A percentile compares a stretch with the other conserved stretches of the same genome.
phyloP scores from a whole-genome alignment of 2,329 filamentous ascomycete species.

The Ambrosiella xylebori region DNA sequence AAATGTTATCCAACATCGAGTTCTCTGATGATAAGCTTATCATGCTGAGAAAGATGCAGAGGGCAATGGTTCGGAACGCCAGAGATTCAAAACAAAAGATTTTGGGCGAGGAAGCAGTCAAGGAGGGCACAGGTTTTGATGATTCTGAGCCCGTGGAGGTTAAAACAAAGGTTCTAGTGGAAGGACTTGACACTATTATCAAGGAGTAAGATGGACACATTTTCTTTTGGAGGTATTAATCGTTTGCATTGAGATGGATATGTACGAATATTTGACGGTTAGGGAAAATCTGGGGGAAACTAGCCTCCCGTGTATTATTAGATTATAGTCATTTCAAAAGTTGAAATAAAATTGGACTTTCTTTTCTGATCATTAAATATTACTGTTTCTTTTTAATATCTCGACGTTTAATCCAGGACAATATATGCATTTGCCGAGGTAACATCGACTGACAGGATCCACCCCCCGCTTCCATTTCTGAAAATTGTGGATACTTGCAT shows the following conservation, averaged over 20 bases:
- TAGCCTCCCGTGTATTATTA: too few species aligned
- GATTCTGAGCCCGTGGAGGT: neutral
- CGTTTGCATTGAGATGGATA: too few species aligned
- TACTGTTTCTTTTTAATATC: neutral
- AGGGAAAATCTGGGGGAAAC: too few species aligned
- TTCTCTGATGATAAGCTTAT: slow-evolving; percentile 21
- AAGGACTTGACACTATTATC: neutral
- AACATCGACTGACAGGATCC: neutral
- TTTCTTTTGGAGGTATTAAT: too few species aligned
- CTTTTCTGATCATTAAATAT: too few species aligned
- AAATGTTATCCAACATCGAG: slow-evolving; percentile 31
- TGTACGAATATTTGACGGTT: too few species aligned
- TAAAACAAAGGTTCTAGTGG: neutral
- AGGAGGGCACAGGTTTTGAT: neutral
- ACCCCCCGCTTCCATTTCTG: neutral
- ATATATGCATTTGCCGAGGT: neutral
- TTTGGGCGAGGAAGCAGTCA: neutral
- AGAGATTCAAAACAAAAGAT: neutral
- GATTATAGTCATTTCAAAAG: too few species aligned
- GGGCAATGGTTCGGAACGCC: neutral
- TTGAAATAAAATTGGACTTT: too few species aligned
- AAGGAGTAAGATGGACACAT: neutral
- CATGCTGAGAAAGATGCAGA: neutral
- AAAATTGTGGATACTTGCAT: neutral
- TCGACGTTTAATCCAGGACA: neutral